Evolutionary conservation across 306 rosid genomes (phyloP), one percentile per base, ranked within the genome.

Genomic region (Nissolia schottii): DNA sequence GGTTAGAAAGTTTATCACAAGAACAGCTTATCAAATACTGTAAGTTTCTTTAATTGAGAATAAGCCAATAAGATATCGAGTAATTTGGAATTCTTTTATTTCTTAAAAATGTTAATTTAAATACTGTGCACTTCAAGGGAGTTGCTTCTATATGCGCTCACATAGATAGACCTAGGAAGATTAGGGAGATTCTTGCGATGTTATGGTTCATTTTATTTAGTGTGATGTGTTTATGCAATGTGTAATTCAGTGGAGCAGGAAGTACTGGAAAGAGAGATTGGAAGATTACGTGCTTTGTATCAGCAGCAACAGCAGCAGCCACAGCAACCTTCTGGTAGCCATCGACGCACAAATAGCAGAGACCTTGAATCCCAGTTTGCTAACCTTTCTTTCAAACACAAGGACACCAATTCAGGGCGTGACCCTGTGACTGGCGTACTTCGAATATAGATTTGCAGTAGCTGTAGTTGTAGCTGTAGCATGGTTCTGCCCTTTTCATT

Each of bases 231-330:
- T 37, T 78, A 15, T 73, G 27, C 28, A 16, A 71, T 68, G 63
- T 76, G 71, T 62, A 83, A 60, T 86, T 57, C 85, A 94, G 99
- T 94, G 97, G 99, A 94, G 82, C 99, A 94, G 73, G 99, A 94
- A 85, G 97, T 94, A 57, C 80, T 94, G 85, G 99, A 94, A 80
- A 94, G 96, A 80, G 99, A 94, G 88, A 86, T 94, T 18, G 96
- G 95, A 67, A 87, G 99, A 88, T 80, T 94, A 63, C 87, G 95
- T 62, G 1, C 83, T 18, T 54, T 94, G 85, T 88, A 85, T 74
- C 87, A 89, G 77, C 96, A 90, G 71, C 87, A 87, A 59, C 94
- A 79, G 53, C 87, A 85, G 4, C 92, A 78, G 38, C 66, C 78
- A 1, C 93, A 82, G 62, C 85, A 74, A 77, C 88, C 93, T 77